Evolutionary conservation across 768 basidiomycete genomes (phyloP), one percentile per base, ranked within the genome.

Genomic region (Termitomyces sp.): DNA sequence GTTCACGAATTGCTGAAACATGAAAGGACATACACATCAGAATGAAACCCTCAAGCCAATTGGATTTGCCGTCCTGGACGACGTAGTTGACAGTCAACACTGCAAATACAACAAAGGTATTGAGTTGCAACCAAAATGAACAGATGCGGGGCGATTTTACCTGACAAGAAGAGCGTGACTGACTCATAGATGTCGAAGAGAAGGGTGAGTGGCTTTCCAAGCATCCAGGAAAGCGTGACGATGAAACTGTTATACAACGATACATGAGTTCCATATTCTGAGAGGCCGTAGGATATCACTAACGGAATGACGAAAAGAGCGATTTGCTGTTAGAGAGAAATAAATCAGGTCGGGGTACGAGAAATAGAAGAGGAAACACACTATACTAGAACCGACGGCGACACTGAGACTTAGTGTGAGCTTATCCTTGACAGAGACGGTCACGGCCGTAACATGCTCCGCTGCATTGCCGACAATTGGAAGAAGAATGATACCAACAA

Each of bases 381-480:
- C 89, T 31, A 91, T 89, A 64, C 87, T 89, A 1, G 88, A 90
- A 49, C 93, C 90, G 23, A 93, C 91, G 14, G 95, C 92, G 19
- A 97, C 91, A 21, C 90, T 86, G 53, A 97, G 75, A 67, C 90
- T 91, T 4, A 97, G 80, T 34, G 90, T 92, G 23, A 97, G 76
- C 69, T 97, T 96, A 70, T 89, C 84, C 73, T 96, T 96, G 57
- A 92, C 88, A 0, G 94, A 91, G 7, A 95, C 94, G 1, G 89
- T 88, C 27, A 97, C 92, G 14, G 95, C 94, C 2, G 93, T 97
- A 38, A 87, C 87, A 66, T 95, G 94, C 66, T 97, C 95, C 75
- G 90, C 92, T 6, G 92, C 89, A 66, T 93, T 94, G 19, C 92
- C 92, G 14, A 95, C 94, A 37, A 97, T 93, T 6, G 96, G 96